Evolutionary conservation across 345 rosid genomes (phyloP).

Genomic region (Dovyalis caffra): DNA sequence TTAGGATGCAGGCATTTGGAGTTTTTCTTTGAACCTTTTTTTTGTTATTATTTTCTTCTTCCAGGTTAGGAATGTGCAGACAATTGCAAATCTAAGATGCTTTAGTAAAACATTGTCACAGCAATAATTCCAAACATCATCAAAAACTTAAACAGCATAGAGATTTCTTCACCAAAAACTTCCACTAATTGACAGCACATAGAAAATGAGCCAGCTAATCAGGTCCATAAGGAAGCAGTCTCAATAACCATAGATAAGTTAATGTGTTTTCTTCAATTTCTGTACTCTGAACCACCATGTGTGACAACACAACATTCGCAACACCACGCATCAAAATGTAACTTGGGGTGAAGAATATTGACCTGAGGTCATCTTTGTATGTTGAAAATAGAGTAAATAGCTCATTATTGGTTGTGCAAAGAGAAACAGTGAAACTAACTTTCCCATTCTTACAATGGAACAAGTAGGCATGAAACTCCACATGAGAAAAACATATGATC

Average conservation of each 20-base stretch:
- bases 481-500: not conserved
- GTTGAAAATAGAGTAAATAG: not conserved
- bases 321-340: not conserved
- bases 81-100: conserved; percentile 2
- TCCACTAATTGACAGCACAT: not conserved
- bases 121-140: not conserved
- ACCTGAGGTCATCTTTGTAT: not conserved
- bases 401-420: not conserved
- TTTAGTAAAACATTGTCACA: not conserved
- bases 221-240: conserved; percentile 7
- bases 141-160: not conserved
- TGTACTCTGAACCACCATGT: not conserved
- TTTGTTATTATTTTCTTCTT: not conserved
- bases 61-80: not conserved
- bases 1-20: not conserved
- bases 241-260: not conserved
- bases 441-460: not conserved
- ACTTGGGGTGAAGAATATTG: not conserved
- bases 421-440: not conserved
- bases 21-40: no score
- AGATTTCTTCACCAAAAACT: not conserved
- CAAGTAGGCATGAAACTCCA: not conserved
- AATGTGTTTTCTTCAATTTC: not conserved
- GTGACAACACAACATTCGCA: not conserved
- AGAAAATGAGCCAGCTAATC: not conserved